Evolutionary conservation across 148 eudicot genomes (phyloP), one percentile per base, ranked within the genome.

Genomic region (Nepenthes gracilis): DNA sequence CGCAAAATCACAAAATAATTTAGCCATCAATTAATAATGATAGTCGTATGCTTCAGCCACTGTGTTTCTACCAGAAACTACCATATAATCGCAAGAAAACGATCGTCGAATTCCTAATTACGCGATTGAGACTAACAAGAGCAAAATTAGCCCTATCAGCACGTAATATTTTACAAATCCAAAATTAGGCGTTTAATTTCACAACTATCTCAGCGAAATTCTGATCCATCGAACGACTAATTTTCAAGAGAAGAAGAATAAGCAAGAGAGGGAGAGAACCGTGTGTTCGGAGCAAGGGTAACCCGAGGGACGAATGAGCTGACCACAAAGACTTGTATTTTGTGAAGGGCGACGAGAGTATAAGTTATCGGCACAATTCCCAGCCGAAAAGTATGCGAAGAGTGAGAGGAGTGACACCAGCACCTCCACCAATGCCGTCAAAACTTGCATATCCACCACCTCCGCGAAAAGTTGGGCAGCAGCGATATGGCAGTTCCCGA

Each of bases 281-380:
- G 53, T 49, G 53, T 49, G 53, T 11, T 49, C 13, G 53, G 53
- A 49, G 53, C 53, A 49, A n/a, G 15, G 53, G 53, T 49, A 49
- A 10, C 53, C 53, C 3, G 53, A 11, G 6, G 53, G 53, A 2
- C 13, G 53, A 49, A 49, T 49, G 53, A 49, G 53, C 53, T 49
- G n/a, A n/a, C 3, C 53, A 12, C 53, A 49, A 1, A 49, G 53
- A 49, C 53, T 49, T 49, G n/a, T 11, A 11, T 49, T 49, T 2
- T 11, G 53, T 12, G 13, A n/a, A 11, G 53, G 53, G 4, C 53
- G 53, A 11, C 13, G 53, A 2, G 6, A 11, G 53, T 11, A 0
- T 2, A n/a, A 2, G 53, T 10, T 11, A 11, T 49, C 53, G 0
- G n/a, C 11, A 12, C 10, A 11, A 11, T 10, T 11, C 15, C 2